A percentile compares a stretch with the other conserved stretches of the same genome.
Conservation (phyloP, 805 yeast species). For the Candida hungchunana region DNA sequence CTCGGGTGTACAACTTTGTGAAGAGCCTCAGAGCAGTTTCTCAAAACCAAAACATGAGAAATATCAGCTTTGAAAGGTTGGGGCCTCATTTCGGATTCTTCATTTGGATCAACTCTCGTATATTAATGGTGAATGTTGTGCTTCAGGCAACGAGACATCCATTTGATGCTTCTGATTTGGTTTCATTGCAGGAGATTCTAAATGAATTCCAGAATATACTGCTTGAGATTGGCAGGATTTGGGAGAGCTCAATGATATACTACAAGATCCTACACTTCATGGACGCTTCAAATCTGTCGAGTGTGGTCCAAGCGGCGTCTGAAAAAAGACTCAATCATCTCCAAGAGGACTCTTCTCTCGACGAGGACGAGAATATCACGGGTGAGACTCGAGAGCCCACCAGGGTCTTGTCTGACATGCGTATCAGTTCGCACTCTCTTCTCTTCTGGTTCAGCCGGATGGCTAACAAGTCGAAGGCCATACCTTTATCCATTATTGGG, state of each 20-base stretch:
- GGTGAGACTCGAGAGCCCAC: slow-evolving; percentile 30
- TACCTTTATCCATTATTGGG: too few species aligned
- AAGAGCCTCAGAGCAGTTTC: not conserved
- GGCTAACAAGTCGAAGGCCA: slow-evolving; percentile 14
- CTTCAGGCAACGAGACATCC: slow-evolving; percentile 10
- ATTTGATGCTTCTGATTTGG: slow-evolving; percentile 7
- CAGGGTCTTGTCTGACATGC: slow-evolving; percentile 33
- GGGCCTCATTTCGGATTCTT: slow-evolving; percentile 33
- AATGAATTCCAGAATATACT: slow-evolving; percentile 17
- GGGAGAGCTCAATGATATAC: slow-evolving; percentile 29
- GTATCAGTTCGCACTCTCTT: slow-evolving; percentile 29
- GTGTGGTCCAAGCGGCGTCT: too few species aligned
- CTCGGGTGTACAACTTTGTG: slow-evolving; percentile 17
- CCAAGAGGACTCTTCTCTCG: slow-evolving; percentile 18
- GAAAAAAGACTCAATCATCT: not conserved
- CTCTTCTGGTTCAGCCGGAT: slow-evolving; percentile 28
- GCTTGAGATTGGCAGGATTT: slow-evolving; percentile 23
- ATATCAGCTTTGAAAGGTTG: slow-evolving; percentile 18
- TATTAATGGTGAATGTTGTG: slow-evolving; percentile 29
- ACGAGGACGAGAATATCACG: slow-evolving; percentile 24
- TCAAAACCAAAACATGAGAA: too few species aligned
- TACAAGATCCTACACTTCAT: slow-evolving; percentile 26
- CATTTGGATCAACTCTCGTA: slow-evolving; percentile 32
- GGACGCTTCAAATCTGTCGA: slow-evolving; percentile 24
- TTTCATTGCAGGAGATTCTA: slow-evolving; percentile 13